phyloP scores from a whole-genome alignment of 805 yeast species.

The Zygosaccharomyces kombuchaensis region DNA sequence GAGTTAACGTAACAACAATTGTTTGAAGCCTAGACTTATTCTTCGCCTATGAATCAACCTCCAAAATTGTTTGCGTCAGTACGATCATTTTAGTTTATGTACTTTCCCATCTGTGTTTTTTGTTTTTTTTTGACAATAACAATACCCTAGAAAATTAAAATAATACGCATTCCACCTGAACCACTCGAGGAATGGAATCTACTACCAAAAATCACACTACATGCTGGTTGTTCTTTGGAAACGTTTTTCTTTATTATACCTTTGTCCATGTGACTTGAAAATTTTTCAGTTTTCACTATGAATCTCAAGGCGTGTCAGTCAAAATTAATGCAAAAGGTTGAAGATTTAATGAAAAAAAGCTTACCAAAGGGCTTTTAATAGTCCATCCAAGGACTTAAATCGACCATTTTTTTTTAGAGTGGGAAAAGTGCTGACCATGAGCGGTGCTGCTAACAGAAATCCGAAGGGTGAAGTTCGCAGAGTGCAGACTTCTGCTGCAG shows the following conservation, averaged over 20 bases:
- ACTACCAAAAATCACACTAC: too few species aligned
- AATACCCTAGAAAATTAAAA: too few species aligned
- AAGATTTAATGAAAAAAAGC: not conserved
- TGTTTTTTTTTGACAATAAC: too few species aligned
- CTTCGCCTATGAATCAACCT: too few species aligned
- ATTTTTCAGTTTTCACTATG: not conserved
- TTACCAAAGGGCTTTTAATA: not conserved
- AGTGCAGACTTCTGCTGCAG: slow-evolving; percentile 19
- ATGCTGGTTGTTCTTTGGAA: too few species aligned
- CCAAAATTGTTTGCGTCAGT: too few species aligned
- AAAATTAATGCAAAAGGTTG: not conserved
- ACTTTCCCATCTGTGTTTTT: too few species aligned
- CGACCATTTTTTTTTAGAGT: not conserved
- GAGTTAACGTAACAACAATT: too few species aligned
- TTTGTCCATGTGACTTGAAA: not conserved
- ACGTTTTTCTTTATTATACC: not conserved
- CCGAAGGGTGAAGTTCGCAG: slow-evolving; percentile 16
- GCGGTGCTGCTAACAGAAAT: not conserved
- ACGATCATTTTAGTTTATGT: too few species aligned
- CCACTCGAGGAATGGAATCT: too few species aligned
- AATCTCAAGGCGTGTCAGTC: not conserved
- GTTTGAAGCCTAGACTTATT: too few species aligned
- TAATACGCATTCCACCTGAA: too few species aligned
- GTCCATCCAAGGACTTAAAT: not conserved
- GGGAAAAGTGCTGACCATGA: not conserved